Evolutionary conservation across 1,139 yeast genomes (phyloP).

Genomic region (Geotrichum klebahnii): DNA sequence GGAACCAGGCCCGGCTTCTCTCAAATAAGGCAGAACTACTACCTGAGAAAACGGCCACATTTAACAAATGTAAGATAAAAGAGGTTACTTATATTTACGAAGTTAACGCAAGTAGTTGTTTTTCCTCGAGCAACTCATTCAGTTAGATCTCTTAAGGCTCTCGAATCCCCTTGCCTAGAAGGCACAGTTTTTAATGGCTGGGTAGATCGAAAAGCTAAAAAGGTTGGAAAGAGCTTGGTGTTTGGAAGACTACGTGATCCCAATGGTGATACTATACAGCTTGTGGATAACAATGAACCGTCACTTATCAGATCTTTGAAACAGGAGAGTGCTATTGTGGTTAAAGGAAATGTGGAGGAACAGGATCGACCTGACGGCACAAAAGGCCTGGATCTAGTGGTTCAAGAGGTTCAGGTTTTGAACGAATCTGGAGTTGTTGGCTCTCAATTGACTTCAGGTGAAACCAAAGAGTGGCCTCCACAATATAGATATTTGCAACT

Average conservation of each 20-base stretch:
- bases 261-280: conserved; percentile 63
- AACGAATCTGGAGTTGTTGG: conserved; percentile 67
- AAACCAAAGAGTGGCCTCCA: conserved; percentile 56
- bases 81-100: not conserved
- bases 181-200: conserved; percentile 60
- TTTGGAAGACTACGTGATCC: conserved; percentile 75
- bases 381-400: conserved; percentile 54
- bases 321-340: conserved; percentile 73
- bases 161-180: not conserved
- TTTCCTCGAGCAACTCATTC: conserved; percentile 27
- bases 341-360: conserved; percentile 52
- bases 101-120: conserved; percentile 17
- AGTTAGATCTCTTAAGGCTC: conserved; percentile 18
- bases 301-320: conserved; percentile 49
- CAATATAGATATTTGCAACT: conserved; percentile 78
- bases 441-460: conserved; percentile 62
- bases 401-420: conserved; percentile 51
- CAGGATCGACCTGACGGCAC: conserved; percentile 31
- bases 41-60: conserved; percentile 20
- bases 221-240: conserved; percentile 51
- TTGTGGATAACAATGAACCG: conserved; percentile 52
- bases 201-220: conserved; percentile 68
- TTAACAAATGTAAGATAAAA: conserved; percentile 24
- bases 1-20: not conserved
- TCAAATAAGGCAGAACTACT: conserved; percentile 6